Conservation (phyloP, 1,284 basidiomycete species). For the Austropuccinia psidii region DNA sequence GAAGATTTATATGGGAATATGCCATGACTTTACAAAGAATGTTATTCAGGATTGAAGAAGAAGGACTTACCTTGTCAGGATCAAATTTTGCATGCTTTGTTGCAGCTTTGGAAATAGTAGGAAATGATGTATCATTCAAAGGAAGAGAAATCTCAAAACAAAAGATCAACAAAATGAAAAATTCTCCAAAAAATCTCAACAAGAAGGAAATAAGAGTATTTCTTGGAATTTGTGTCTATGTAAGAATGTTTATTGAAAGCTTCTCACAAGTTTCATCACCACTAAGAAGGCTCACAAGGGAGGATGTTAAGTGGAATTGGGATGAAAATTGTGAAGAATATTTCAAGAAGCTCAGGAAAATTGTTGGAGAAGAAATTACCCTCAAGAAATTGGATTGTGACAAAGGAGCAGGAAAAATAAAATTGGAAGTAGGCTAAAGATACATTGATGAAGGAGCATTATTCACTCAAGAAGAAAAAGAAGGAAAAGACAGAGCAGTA, state of each 20-base stretch:
- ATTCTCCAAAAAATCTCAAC: background rate
- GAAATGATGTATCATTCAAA: conserved; percentile 8
- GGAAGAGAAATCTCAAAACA: background rate
- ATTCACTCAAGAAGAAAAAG: background rate
- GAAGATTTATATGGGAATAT: conserved; percentile 23
- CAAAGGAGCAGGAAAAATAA: background rate
- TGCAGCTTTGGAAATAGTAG: conserved; percentile 18
- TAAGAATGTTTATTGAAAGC: background rate
- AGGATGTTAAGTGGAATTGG: background rate
- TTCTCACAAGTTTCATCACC: background rate
- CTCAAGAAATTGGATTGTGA: background rate
- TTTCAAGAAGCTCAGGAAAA: background rate
- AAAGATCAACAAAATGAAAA: conserved; percentile 1
- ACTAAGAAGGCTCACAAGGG: background rate
- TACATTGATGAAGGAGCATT: background rate
- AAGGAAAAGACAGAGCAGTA: background rate
- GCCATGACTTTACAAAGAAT: background rate
- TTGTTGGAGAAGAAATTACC: conserved; percentile 5
- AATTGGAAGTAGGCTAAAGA: background rate
- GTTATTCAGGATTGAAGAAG: conserved; percentile 20
- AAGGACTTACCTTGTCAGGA: background rate
- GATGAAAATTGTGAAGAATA: background rate
- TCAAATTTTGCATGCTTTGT: background rate
- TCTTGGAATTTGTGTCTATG: background rate
- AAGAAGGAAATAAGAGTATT: background rate